Evolutionary conservation across 352 stramenopile genomes (phyloP), one percentile per base, ranked within the genome.

Genomic region (Pythium pyrilobum): DNA sequence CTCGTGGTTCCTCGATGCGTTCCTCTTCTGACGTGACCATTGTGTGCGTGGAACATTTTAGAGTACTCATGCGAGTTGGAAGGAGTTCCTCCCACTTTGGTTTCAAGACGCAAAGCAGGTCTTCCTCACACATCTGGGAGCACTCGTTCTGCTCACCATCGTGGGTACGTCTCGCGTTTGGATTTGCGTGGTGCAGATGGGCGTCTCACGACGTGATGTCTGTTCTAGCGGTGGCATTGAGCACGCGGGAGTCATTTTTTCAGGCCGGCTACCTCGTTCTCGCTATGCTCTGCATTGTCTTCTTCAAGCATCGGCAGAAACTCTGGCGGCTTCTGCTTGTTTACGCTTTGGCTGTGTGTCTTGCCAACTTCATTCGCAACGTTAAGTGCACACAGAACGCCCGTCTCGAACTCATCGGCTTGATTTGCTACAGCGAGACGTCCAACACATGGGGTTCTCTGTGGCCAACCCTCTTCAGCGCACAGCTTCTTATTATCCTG

Each of bases 191-290:
- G 23, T 24, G 1, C 1, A 29, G 32, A 16, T 21, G 31, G 15
- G 16, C 20, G 10, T 31, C 23, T 1, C 2, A 10, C 41, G 32
- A 46, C 45, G 13, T 38, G 5, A 44, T 52, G 23, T 62, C 46
- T 38, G 29, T 12, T 66, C 10, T 59, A 92, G 81, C 77, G 31
- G 84, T 95, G 27, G 81, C 80, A 1, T 56, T 95, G 23, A 95
- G 84, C 50, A 92, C 84, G 5, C 63, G 73, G 5, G 81, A 91
- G 4, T 92, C 80, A 2, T 82, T 95, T 38, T 71, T 95, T 37
- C 84, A 95, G 61, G 86, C 88, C 27, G 84, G 84, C 13, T 95
- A 91, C 24, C 56, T 95, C 18, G 67, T 89, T n/a, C 58, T 95
- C 9, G 81, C 84, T 23, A 81, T 85, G 31, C 37, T 89, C 13